Evolutionary conservation across 352 stramenopile species (phyloP).

Genomic region (Globisporangium barbulae): DNA sequence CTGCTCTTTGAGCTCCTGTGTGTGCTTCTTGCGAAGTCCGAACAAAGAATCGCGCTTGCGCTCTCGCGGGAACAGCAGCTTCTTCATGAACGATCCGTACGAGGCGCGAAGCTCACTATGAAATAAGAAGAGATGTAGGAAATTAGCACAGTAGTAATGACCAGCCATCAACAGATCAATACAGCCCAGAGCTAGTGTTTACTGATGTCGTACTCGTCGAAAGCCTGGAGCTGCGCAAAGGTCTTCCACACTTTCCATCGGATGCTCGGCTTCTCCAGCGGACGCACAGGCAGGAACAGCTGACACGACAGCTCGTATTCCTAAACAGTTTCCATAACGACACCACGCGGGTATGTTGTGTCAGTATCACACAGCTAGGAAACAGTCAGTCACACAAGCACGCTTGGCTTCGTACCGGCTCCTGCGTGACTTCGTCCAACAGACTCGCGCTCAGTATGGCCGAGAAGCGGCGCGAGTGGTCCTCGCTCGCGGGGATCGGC

Average conservation of each 20-base stretch:
- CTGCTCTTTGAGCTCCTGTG: conserved; percentile 66
- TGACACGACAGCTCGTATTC: conserved; percentile 78
- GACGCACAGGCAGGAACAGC: conserved; percentile 42
- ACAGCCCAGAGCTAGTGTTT: conserved; percentile 1
- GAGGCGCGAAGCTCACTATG: conserved; percentile 44
- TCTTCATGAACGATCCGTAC: conserved; percentile 51
- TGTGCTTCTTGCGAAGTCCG: conserved; percentile 60
- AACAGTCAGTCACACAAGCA: neutral
- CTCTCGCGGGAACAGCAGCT: conserved; percentile 56
- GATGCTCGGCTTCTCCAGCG: conserved; percentile 64
- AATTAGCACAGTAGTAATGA: too few species aligned
- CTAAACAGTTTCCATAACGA: conserved; percentile 22
- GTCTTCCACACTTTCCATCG: conserved; percentile 80
- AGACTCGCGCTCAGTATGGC: conserved; percentile 50
- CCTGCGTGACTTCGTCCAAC: conserved; percentile 57
- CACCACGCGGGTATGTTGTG: neutral
- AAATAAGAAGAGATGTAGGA: too few species aligned
- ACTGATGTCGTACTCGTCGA: conserved; percentile 54
- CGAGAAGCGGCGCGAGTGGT: conserved; percentile 47
- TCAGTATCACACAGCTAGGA: conserved; percentile 7
- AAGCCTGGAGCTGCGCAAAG: conserved; percentile 55
- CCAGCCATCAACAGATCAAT: neutral
- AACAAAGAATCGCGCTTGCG: conserved; percentile 76
- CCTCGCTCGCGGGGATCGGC: conserved; percentile 34
- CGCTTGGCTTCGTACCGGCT: conserved; percentile 26